Base-by-base conservation (phyloP, 2,329 filamentous ascomycete genomes). In the Sporothrix inflata region DNA sequence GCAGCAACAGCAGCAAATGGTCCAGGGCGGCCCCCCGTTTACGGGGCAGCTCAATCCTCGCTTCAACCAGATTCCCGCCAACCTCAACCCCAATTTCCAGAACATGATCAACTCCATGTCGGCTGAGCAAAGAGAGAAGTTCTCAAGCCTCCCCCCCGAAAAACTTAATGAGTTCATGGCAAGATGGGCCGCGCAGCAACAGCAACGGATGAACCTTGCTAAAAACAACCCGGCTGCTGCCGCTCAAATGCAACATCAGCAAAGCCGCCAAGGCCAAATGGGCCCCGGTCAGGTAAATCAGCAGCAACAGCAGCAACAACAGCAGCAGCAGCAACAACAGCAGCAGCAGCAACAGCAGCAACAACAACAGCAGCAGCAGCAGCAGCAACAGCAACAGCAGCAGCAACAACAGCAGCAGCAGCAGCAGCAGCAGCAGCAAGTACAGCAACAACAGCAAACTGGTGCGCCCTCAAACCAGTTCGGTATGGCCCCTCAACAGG, bases 81-180 rank as follows among this genome's bases (percentile, higher is more conserved):
- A 79, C 51, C 74, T 78, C 14, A 81, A 79, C 67, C 73, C 79
- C 12, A 55, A 49, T 21, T 40, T 74, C 21, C 75, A 75, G 11
- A 84, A 82, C 75, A 81, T 75, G 68, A 34, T 77, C 42, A 75
- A 81, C 75, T 78, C 82, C 69, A 83, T 90, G 80, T 78, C 78
- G 1, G 79, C 80, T 0, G 86, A 88, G 19, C 82, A 85, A 68
- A 83, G 85, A 40, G 80, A 83, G 51, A 78, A 81, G 1, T 78
- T 89, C 8, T 79, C 81, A 47, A 77, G 73, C 12, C 74, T 89
- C 61, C 81, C 85, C 0, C 82, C 81, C 0, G 85, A 88, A 1
- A 87, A 87, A 77, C 77, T 87, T 12, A 83, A 83, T 30, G 87
- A 89, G 53, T 77, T 87, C 69, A 80, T 89, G 66, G 78, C 80